Evolutionary conservation across 2,329 filamentous ascomycete species (phyloP), one percentile per base, ranked within the genome.

Genomic region (Xylaria sp.): DNA sequence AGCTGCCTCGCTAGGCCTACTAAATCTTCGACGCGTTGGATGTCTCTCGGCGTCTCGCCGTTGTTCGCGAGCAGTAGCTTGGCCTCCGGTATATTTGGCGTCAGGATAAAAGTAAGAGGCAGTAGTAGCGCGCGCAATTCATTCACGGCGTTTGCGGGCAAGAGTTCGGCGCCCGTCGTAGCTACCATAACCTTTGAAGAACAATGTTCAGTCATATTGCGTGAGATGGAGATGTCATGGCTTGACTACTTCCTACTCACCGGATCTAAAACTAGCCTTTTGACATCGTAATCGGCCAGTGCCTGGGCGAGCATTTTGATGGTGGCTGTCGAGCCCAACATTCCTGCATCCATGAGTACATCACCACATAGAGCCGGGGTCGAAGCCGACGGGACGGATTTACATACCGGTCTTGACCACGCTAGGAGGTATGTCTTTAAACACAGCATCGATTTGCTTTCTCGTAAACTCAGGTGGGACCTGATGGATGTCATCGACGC

Each of bases 391-490:
- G 39, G 17, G n/a, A 9, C 24, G n/a, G 24, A 14, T 39, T 21
- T 50, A 79, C 83, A 74, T 79, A 97, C 94, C 95, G 56, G 93
- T 94, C 82, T 98, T 98, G 72, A 98, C 89, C 55, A 97, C 93
- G 83, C 97, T 93, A 2, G 93, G 90, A 2, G 91, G 92, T 69
- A 98, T 88, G 81, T 98, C 96, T 53, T 90, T 89, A 57, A 97
- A 84, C 39, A 92, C 93, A 27, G 92, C 91, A 81, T 95, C 90
- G 68, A 98, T 94, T 81, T 97, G 93, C 83, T 93, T 92, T 72
- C 85, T 85, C 27, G 98, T 89, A 79, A 98, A 98, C 4, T 85
- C 84, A 0, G 92, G 84, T 0, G 95, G 95, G 7, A 92, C 88
- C 64, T 91, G 83, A 76, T 97, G 93, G 60, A 98, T 93, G 71